These are phyloP conservation scores for Juglanconis sp. DNA, from an alignment of 2,329 filamentous ascomycete species.

Conservation along the genomic window DNA sequence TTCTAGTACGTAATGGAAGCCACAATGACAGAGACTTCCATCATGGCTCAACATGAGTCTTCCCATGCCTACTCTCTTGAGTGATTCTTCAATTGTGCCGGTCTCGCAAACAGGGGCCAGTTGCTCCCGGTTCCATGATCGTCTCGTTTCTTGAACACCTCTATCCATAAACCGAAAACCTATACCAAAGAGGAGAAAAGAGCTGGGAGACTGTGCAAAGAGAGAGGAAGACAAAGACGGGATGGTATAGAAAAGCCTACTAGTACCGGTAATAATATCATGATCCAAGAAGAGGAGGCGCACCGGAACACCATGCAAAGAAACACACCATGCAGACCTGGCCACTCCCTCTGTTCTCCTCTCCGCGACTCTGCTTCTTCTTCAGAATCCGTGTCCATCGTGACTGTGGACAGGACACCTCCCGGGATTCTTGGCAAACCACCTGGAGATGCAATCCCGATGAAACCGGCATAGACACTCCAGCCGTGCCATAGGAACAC, in stretches of 20 bases:
- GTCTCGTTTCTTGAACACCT: not conserved
- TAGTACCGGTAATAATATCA: not conserved
- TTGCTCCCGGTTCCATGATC: not conserved
- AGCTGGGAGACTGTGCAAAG: not conserved
- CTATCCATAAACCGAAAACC: not conserved
- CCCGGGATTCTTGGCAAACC: conserved; percentile 61
- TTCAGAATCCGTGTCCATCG: conserved; percentile 53
- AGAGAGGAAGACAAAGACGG: not conserved
- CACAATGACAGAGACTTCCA: not conserved
- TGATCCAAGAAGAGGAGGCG: not conserved
- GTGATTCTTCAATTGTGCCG: too few relatives aligned
- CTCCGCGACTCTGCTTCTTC: not conserved
- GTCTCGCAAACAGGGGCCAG: not conserved
- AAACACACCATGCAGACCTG: not conserved
- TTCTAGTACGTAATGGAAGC: conserved; percentile 12
- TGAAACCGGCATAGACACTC: conserved; percentile 68
- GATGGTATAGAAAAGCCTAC: not conserved
- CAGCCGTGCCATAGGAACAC: conserved; percentile 60
- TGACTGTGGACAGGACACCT: conserved; percentile 66
- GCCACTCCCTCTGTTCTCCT: not conserved
- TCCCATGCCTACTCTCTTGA: not conserved
- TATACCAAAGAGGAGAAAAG: not conserved
- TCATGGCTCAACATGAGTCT: not conserved
- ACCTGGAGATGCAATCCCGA: conserved; percentile 55
- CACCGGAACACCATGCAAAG: conserved; percentile 10